Conservation (phyloP, 2,329 filamentous ascomycete genomes). For the Cytospora mali region DNA sequence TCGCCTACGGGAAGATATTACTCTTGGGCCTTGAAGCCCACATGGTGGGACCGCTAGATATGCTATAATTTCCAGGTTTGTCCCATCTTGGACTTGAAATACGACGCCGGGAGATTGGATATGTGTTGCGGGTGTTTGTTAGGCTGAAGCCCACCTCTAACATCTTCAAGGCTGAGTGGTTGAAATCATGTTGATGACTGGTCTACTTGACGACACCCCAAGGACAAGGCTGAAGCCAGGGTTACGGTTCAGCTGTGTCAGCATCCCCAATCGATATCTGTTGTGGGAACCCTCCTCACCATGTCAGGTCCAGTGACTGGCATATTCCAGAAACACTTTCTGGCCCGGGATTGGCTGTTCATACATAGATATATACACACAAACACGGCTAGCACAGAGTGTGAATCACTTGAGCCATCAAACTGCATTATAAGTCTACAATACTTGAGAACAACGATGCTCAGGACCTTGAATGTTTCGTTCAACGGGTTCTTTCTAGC, state of each 20-base stretch:
- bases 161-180: background rate
- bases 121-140: background rate
- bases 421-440: background rate
- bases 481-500: background rate
- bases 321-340: background rate
- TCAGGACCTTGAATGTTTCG: background rate
- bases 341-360: background rate
- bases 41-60: background rate
- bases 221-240: constrained; percentile 12
- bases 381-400: background rate
- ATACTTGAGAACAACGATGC: background rate
- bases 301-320: background rate
- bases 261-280: background rate
- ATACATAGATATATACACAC: background rate
- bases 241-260: background rate
- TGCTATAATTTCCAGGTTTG: background rate
- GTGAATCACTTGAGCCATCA: background rate
- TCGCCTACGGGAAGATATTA: background rate
- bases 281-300: background rate
- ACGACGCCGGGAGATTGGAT: background rate
- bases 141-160: background rate
- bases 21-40: too few relatives aligned
- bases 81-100: background rate
- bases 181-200: background rate
- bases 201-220: constrained; percentile 3